phyloP scores from a whole-genome alignment of 768 basidiomycete species.

The Cantharellus anzutake region DNA sequence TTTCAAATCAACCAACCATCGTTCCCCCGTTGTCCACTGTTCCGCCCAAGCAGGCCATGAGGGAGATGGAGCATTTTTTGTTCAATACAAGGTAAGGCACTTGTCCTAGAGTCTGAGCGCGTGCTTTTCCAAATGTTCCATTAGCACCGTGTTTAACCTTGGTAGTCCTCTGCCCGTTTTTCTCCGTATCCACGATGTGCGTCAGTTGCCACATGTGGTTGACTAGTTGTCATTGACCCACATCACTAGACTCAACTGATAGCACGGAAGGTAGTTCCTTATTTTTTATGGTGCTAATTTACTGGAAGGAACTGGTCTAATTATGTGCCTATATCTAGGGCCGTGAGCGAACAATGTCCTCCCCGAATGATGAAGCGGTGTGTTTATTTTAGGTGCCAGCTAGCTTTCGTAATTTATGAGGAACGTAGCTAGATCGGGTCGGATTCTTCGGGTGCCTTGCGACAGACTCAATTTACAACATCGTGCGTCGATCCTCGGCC shows the following conservation, averaged over 20 bases:
- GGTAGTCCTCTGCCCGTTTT: constrained; percentile 26
- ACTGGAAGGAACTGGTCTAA: not conserved
- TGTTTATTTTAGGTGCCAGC: constrained; percentile 3
- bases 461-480: constrained; percentile 24
- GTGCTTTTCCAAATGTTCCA: not conserved
- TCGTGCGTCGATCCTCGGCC: constrained; percentile 5
- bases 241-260: constrained; percentile 17
- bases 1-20: constrained; percentile 24
- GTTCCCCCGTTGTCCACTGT: constrained; percentile 19
- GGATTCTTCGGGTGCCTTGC: constrained; percentile 26
- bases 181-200: constrained; percentile 22
- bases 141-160: constrained; percentile 19
- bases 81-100: constrained; percentile 14
- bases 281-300: not conserved
- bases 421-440: constrained; percentile 19
- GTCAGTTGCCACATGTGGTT: not conserved
- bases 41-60: constrained; percentile 13
- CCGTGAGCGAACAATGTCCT: constrained; percentile 22
- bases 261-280: constrained; percentile 17
- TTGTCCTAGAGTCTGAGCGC: not conserved
- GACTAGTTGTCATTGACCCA: too few relatives aligned
- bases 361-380: constrained; percentile 25
- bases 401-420: not conserved
- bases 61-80: constrained; percentile 18
- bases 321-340: constrained; percentile 10